phyloP scores from a whole-genome alignment of 345 rosid species.

The Syzygium jambos region DNA sequence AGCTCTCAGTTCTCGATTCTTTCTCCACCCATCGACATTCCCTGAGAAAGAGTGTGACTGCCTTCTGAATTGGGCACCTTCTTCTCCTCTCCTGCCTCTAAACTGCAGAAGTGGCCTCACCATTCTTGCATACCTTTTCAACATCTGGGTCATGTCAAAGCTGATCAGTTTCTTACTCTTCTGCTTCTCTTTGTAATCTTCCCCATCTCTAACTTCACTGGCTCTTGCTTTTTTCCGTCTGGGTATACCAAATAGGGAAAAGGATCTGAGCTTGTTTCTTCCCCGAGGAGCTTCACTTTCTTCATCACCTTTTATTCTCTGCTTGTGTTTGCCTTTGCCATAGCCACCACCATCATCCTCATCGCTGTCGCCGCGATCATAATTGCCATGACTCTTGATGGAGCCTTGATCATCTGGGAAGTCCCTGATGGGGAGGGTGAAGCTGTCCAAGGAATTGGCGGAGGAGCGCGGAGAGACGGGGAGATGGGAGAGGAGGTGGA shows the following conservation, averaged over 20 bases:
- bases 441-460: slow-evolving; percentile 60
- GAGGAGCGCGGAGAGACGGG: slow-evolving; percentile 81
- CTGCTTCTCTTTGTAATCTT: slow-evolving; percentile 30
- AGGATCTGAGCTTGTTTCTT: slow-evolving; percentile 45
- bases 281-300: slow-evolving; percentile 7
- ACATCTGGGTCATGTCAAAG: slow-evolving; percentile 46
- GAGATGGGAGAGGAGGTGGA: slow-evolving; percentile 84
- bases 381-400: neutral
- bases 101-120: slow-evolving; percentile 31
- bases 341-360: neutral
- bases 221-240: slow-evolving; percentile 47
- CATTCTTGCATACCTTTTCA: slow-evolving; percentile 8
- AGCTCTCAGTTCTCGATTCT: slow-evolving; percentile 9
- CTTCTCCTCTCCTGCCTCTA: slow-evolving; percentile 31
- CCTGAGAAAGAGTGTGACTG: slow-evolving; percentile 50
- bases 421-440: slow-evolving; percentile 46
- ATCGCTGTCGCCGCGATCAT: neutral
- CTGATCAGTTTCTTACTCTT: slow-evolving; percentile 31
- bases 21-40: slow-evolving; percentile 9
- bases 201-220: slow-evolving; percentile 8
- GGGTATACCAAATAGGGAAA: slow-evolving; percentile 56
- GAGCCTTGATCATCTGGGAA: slow-evolving; percentile 21
- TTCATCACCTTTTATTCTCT: neutral
- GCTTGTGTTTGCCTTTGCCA: neutral
- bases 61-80: slow-evolving; percentile 13